These are phyloP conservation scores for Meira miltonrushii DNA, from an alignment of 1,284 basidiomycete species.

Conservation along the genomic window DNA sequence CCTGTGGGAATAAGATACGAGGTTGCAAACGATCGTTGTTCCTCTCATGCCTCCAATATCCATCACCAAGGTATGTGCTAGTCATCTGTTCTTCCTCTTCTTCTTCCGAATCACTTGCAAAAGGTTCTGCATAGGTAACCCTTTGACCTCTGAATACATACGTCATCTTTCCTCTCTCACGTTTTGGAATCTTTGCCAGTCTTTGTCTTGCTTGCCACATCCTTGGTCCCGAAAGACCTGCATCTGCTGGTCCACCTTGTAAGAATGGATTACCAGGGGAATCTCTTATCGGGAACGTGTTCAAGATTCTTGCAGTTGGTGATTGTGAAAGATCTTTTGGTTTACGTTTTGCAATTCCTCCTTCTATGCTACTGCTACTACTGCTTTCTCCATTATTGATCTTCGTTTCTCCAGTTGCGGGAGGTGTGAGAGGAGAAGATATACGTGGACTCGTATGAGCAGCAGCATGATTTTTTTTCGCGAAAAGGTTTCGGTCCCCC, in stretches of 20 bases:
- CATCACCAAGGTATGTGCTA: too few relatives aligned
- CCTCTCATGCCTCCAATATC: neutral
- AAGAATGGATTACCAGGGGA: slow-evolving; percentile 45
- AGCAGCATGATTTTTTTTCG: too few relatives aligned
- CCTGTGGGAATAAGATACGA: slow-evolving; percentile 20
- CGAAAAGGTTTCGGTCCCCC: too few relatives aligned
- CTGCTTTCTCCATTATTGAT: neutral
- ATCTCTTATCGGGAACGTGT: slow-evolving; percentile 26
- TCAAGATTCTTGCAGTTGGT: too few relatives aligned
- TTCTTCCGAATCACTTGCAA: slow-evolving; percentile 31
- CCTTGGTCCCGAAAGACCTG: slow-evolving; percentile 35
- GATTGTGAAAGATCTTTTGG: neutral
- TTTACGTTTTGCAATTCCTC: neutral
- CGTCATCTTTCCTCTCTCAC: slow-evolving; percentile 29
- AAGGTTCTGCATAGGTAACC: slow-evolving; percentile 33
- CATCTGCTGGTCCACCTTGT: slow-evolving; percentile 46
- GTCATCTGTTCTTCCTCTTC: slow-evolving; percentile 15
- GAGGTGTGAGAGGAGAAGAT: too few relatives aligned
- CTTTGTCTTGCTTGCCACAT: slow-evolving; percentile 19
- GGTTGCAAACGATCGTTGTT: slow-evolving; percentile 26
- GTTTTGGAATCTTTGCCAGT: slow-evolving; percentile 21
- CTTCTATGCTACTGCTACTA: neutral
- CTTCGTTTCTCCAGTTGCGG: too few relatives aligned
- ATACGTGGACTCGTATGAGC: too few relatives aligned
- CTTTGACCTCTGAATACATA: slow-evolving; percentile 42